A percentile compares a stretch with the other conserved stretches of the same genome.
Conservation (phyloP, 345 rosid species). For the Turnera subulata region DNA sequence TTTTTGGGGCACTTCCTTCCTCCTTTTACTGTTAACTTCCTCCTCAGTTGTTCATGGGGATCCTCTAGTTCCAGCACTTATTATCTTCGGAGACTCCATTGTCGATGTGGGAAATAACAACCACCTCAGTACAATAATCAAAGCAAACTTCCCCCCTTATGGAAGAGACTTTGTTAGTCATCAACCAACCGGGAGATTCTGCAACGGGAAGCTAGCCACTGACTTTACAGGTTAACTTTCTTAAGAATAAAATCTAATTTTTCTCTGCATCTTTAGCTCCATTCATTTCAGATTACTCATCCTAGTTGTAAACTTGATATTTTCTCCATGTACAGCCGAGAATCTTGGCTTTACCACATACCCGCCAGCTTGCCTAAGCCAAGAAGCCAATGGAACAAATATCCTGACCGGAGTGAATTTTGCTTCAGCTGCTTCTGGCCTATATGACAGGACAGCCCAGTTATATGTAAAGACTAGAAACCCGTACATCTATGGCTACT, state of each 20-base stretch:
- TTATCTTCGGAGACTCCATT: conserved; percentile 86
- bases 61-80: conserved; percentile 71
- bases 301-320: background rate
- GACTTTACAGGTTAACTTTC: conserved; percentile 62
- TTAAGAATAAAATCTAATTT: background rate
- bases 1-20: conserved; percentile 12
- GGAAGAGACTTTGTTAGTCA: conserved; percentile 80
- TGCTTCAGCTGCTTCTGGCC: conserved; percentile 88
- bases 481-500: background rate
- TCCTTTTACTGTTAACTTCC: conserved; percentile 26
- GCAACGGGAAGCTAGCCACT: conserved; percentile 79
- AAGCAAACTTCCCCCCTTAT: conserved; percentile 86
- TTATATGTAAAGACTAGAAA: conserved; percentile 45
- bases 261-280: background rate
- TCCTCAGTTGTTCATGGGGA: conserved; percentile 36
- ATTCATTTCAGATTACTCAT: background rate
- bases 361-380: conserved; percentile 77
- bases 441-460: conserved; percentile 57
- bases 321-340: conserved; percentile 52
- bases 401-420: conserved; percentile 78
- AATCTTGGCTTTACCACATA: conserved; percentile 72
- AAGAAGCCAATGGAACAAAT: conserved; percentile 47
- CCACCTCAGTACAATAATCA: conserved; percentile 51
- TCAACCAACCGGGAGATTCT: conserved; percentile 81
- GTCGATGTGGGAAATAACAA: conserved; percentile 93